phyloP scores from a whole-genome alignment of 352 stramenopile species.

The Hyaloperonospora brassicae region DNA sequence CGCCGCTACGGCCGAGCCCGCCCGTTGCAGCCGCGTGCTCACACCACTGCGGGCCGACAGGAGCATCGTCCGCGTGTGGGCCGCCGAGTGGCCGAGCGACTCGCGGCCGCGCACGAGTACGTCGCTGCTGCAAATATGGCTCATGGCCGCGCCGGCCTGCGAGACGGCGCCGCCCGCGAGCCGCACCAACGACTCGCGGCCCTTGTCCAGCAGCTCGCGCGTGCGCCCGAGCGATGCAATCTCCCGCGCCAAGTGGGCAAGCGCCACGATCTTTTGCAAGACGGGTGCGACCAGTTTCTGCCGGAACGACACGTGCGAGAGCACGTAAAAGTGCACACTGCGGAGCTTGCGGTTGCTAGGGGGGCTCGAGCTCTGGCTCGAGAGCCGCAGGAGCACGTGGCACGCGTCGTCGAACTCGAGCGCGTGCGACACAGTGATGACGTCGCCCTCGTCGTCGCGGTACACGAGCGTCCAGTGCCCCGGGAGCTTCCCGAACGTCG shows the following conservation, averaged over 20 bases:
- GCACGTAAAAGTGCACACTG: slow-evolving; percentile 53
- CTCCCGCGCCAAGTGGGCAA: slow-evolving; percentile 35
- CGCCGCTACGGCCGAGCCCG: slow-evolving; percentile 30
- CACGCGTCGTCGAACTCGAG: slow-evolving; percentile 52
- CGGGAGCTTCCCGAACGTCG: slow-evolving; percentile 28
- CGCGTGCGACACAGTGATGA: slow-evolving; percentile 46
- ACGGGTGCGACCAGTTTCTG: slow-evolving; percentile 40
- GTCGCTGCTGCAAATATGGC: slow-evolving; percentile 31
- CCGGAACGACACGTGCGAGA: slow-evolving; percentile 42
- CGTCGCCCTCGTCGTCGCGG: slow-evolving; percentile 60
- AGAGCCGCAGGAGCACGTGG: slow-evolving; percentile 29
- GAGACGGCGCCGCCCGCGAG: slow-evolving; percentile 27
- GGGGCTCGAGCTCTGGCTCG: slow-evolving; percentile 11
- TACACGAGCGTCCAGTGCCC: slow-evolving; percentile 50
- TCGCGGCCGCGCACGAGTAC: slow-evolving; percentile 44
- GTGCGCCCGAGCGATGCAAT: slow-evolving; percentile 19
- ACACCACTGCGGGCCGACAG: slow-evolving; percentile 38
- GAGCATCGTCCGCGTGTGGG: slow-evolving; percentile 40
- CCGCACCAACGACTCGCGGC: slow-evolving; percentile 37
- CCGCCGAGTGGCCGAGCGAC: slow-evolving; percentile 40
- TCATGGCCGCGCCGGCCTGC: slow-evolving; percentile 28
- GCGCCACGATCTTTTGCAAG: slow-evolving; percentile 41
- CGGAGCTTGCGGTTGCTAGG: slow-evolving; percentile 9
- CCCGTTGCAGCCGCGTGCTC: slow-evolving; percentile 36
- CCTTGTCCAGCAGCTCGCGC: slow-evolving; percentile 36